Base-by-base conservation (phyloP, 1,139 yeast genomes). In the Kodamaea suecica region DNA sequence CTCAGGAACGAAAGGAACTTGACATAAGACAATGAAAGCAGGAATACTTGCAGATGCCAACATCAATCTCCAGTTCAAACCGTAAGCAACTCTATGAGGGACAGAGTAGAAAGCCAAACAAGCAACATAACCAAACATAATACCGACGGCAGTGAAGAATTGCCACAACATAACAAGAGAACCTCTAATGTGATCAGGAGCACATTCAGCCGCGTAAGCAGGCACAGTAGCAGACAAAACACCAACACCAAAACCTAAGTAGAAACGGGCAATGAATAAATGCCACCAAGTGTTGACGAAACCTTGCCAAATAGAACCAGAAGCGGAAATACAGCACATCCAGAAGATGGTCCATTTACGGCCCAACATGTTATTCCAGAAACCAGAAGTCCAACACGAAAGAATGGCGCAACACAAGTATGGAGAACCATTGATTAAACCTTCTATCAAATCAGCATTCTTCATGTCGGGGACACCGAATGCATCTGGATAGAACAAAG, bases 151-250 rank as follows among this genome's bases (percentile, higher is more conserved):
- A 6, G 95, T 85, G 74, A 84, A 84, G 57, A 83, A 75, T 62
- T 85, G 95, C 95, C 95, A 85, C 67, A 81, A 73, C 92, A 84
- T 84, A 34, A 84, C 88, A 42, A 85, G 63, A 2, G 88, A 78
- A 43, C 95, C 95, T 54, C 95, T 72, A 43, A 84, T 79, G 27
- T 72, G 71, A 24, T 83, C 79, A 3, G 95, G 95, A 5, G 86
- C 67, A 56, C 87, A 80, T 55, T 85, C 95, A 9, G 94, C 88
- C 25, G 88, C 73, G 51, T 80, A 84, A 12, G 85, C 85, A 9
- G 94, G 94, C n/a, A 83, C 86, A 17, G 94, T 84, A 7, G 90
- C 82, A 11, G 86, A 78, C 53, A 83, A 82, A 36, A 86, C 84
- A 41, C 95, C 95, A 44, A 85, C 72, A 40, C 94, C 94, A 39